Evolutionary conservation across 371 early-diverging fungal genomes (phyloP).

Genomic region (Saksenaea oblongispora): DNA sequence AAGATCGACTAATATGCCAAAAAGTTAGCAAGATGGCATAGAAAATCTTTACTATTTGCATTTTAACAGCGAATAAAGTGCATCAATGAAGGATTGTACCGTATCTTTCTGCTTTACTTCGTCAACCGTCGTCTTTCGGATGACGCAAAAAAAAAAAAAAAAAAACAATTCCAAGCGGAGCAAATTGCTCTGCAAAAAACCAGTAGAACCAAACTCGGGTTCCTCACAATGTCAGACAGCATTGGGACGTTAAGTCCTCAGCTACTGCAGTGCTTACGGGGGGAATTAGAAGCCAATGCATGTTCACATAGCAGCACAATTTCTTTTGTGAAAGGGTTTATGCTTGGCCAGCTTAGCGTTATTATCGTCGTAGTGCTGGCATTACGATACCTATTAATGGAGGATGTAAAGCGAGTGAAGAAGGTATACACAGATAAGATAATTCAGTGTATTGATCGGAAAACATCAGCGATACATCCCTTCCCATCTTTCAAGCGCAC

Average conservation of each 20-base stretch:
- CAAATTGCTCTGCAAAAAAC: neutral
- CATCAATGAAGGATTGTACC: no score
- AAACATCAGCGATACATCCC: constrained; percentile 39
- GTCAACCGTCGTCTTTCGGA: no score
- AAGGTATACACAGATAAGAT: constrained; percentile 32
- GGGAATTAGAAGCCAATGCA: constrained; percentile 2
- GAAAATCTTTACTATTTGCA: no score
- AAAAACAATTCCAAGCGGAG: neutral
- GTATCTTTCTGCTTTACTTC: no score
- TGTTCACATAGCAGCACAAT: constrained; percentile 29
- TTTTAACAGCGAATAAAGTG: no score
- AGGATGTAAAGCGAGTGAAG: constrained; percentile 52
- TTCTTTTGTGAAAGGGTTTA: constrained; percentile 59
- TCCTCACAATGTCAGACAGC: neutral
- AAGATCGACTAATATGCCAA: no score
- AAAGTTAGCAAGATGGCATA: no score
- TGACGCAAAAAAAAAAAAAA: no score
- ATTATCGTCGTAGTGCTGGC: constrained; percentile 56
- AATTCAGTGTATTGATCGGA: neutral
- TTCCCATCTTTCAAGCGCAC: constrained; percentile 41
- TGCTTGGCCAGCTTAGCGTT: constrained; percentile 64
- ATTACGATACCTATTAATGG: constrained; percentile 63
- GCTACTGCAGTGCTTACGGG: neutral
- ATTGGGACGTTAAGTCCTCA: constrained; percentile 2
- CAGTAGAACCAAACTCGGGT: neutral